These are phyloP conservation scores for Candida sphagnicola DNA, from an alignment of 805 yeast species.

Conservation along the genomic window DNA sequence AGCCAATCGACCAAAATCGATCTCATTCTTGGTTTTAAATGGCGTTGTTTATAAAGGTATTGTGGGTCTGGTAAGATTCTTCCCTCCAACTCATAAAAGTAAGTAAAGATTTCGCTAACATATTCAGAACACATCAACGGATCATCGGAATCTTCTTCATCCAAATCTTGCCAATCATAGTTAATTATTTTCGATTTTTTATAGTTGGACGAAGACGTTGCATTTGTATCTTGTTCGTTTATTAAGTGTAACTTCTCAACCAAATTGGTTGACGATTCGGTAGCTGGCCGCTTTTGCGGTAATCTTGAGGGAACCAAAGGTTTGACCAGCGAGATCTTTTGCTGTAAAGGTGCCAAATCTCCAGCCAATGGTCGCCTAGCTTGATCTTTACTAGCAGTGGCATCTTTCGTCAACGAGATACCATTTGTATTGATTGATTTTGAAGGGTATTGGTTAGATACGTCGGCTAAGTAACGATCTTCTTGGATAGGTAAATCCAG, in stretches of 20 bases:
- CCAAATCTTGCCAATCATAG: constrained; percentile 69
- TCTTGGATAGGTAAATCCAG: constrained; percentile 2
- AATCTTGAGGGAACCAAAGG: constrained; percentile 25
- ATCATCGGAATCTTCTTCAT: constrained; percentile 65
- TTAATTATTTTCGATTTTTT: constrained; percentile 39
- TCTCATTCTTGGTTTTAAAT: constrained; percentile 77
- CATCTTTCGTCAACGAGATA: too few species aligned
- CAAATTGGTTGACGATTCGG: constrained; percentile 48
- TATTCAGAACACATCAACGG: constrained; percentile 90
- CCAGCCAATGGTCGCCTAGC: constrained; percentile 34
- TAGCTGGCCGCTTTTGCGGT: constrained; percentile 52
- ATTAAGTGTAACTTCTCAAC: constrained; percentile 28
- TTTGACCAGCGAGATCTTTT: constrained; percentile 6
- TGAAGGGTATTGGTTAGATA: constrained; percentile 35
- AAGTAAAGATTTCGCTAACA: constrained; percentile 80
- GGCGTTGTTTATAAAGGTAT: constrained; percentile 60
- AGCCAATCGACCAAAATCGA: constrained; percentile 91
- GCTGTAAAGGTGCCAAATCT: constrained; percentile 27
- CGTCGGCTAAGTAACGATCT: constrained; percentile 33
- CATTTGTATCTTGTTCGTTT: too few species aligned
- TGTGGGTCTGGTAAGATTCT: constrained; percentile 71
- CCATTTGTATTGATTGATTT: too few species aligned
- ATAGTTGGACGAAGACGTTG: too few species aligned
- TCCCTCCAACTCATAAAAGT: constrained; percentile 67
- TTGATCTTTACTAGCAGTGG: too few species aligned